Evolutionary conservation across 192 early-diverging fungal genomes (phyloP).

Genomic region (Kappamyces sp.): DNA sequence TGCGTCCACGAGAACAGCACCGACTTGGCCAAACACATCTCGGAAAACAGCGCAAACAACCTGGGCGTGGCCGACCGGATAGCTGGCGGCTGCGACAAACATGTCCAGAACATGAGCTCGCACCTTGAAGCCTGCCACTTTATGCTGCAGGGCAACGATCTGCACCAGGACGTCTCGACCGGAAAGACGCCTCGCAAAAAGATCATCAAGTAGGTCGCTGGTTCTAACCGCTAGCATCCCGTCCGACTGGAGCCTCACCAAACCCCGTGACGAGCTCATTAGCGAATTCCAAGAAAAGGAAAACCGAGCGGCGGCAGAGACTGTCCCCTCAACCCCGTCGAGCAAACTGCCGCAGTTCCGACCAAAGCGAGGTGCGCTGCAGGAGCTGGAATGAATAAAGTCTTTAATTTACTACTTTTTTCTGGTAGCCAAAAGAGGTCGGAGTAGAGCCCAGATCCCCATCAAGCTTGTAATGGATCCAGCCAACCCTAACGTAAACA

Average conservation of each 20-base stretch:
- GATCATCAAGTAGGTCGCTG: conserved; percentile 21
- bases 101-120: too few relatives aligned
- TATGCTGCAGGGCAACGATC: conserved; percentile 21
- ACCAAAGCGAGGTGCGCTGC: too few relatives aligned
- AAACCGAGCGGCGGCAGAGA: too few relatives aligned
- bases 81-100: conserved; percentile 17
- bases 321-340: too few relatives aligned
- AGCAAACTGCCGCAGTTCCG: too few relatives aligned
- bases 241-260: conserved; percentile 18
- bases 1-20: neutral
- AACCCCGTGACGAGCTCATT: conserved; percentile 24
- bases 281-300: conserved; percentile 24
- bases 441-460: too few relatives aligned
- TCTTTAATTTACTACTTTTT: too few relatives aligned
- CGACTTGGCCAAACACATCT: neutral
- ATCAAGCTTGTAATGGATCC: too few relatives aligned
- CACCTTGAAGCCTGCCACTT: too few relatives aligned
- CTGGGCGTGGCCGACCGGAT: conserved; percentile 11
- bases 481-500: too few relatives aligned
- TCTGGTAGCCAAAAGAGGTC: too few relatives aligned
- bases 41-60: neutral
- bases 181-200: conserved; percentile 35
- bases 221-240: neutral
- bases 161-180: conserved; percentile 28
- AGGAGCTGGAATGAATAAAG: too few relatives aligned